Base-by-base conservation (phyloP, 768 basidiomycete species). In the Trametes punicea region DNA sequence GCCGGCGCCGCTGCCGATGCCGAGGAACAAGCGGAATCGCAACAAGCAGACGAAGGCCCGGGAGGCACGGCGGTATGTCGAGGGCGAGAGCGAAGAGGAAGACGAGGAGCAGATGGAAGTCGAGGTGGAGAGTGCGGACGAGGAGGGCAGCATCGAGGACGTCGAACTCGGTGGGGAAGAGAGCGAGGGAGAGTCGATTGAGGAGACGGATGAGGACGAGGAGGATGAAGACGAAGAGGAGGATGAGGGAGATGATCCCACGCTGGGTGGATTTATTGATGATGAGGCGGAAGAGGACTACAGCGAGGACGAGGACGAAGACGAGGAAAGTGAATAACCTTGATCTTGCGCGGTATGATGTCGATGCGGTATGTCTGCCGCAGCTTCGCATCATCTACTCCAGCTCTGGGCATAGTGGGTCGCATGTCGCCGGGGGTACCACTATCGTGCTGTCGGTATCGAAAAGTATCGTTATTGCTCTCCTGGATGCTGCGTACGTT, bases 61-160 rank as follows among this genome's bases (percentile, higher is more conserved):
- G 29, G 59, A 73, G 65, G 70, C 79, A 46, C 71, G 69, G 56
- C 72, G 76, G 56, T 91, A 90, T 63, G 83, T 88, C 23, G 89
- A 94, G 71, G 92, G 93, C 1, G 88, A 92, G 65, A 87, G 86
- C 50, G 87, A 83, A 29, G 83, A 82, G 46, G 83, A 86, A n/a
- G 81, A 80, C 23, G 81, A 77, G 26, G 79, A 73, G 42, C 69
- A 71, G 30, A 77, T 79, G 69, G 82, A 83, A 46, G 79, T 86
- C 29, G 83, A 78, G 64, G 74, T 77, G 39, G 84, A 86, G 62
- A 82, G 79, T 34, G 84, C 73, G 6, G 84, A 82, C 55, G 87
- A 89, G 31, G 82, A 77, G 30, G 88, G 85, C 10, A 90, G 90
- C 64, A 73, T 92, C 40, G 91, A 90, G 65, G 88, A 90, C 64